Base-by-base conservation (phyloP, 495 filamentous ascomycete genomes). In the Neurospora sp. region DNA sequence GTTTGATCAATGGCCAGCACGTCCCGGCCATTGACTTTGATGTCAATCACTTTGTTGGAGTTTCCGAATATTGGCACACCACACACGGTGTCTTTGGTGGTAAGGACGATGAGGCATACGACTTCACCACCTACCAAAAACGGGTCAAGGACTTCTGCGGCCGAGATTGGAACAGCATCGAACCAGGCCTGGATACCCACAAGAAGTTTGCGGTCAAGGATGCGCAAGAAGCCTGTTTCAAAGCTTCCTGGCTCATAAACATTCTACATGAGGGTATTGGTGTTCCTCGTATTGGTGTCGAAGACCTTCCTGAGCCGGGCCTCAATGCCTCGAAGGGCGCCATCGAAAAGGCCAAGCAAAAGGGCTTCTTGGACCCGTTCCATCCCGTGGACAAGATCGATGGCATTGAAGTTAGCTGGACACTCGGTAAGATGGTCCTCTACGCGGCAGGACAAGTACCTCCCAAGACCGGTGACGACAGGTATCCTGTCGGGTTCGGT, bases 31-130 rank as follows among this genome's bases (percentile, higher is more conserved):
- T 99, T 72, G 96, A 99, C 80, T 99, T 98, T 78, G 91, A 96
- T 71, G 90, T 99, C 46, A 99, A 99, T 74, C 96, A 98, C 79
- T 99, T 99, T 78, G 91, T 99, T 37, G 96, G 96, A 9, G 95
- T 99, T 71, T 97, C 94, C 20, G 96, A 99, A 79, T 99, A 97
- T 79, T 99, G 96, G 96, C 96, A 99, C 82, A 97, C 95, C 0
- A 99, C 96, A 0, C 95, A 98, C 78, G 93, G 96, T 69, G 90
- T 98, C 1, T 98, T 98, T 77, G 92, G 93, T 74, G 90, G 89
- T 79, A 89, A 89, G 38, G 91, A 91, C 71, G 92, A 96, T 75
- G 92, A 92, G 76, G 89, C 92, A 0, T 98, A 98, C 81, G 96
- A 98, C 75, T 96, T 97, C 76, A 88, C 91, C 41, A 94, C 92